phyloP scores from a whole-genome alignment of 2,329 filamentous ascomycete species.

The Penicillium sp. region DNA sequence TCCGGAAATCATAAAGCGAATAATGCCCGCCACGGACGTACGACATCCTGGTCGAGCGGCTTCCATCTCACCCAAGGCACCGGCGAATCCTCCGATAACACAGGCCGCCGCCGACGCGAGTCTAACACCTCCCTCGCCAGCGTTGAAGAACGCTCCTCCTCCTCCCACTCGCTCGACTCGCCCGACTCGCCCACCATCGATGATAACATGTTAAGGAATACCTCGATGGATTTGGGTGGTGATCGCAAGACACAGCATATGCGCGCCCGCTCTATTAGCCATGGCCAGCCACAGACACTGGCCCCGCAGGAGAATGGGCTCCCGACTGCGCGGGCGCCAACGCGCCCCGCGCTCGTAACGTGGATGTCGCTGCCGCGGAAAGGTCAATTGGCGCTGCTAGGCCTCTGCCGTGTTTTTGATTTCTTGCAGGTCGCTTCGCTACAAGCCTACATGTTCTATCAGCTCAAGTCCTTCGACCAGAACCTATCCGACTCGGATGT shows the following conservation, averaged over 20 bases:
- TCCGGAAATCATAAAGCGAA: constrained; percentile 24
- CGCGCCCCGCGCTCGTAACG: constrained; percentile 30
- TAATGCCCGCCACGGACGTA: constrained; percentile 35
- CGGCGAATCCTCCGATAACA: constrained; percentile 25
- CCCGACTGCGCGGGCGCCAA: constrained; percentile 8
- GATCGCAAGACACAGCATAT: constrained; percentile 21
- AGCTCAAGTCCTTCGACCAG: constrained; percentile 70
- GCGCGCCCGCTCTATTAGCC: constrained; percentile 27
- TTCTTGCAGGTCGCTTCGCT: constrained; percentile 40
- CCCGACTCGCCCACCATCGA: constrained; percentile 21
- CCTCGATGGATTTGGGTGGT: constrained; percentile 30
- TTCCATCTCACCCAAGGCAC: constrained; percentile 23
- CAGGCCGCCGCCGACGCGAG: constrained; percentile 31
- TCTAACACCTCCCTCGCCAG: constrained; percentile 32
- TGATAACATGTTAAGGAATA: constrained; percentile 28
- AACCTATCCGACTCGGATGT: constrained; percentile 58
- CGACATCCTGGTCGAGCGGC: constrained; percentile 35
- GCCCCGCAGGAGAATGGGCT: constrained; percentile 19
- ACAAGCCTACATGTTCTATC: constrained; percentile 76
- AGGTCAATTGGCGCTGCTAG: constrained; percentile 35
- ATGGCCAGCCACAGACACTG: constrained; percentile 23
- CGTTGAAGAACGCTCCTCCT: constrained; percentile 29
- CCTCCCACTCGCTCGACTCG: constrained; percentile 14
- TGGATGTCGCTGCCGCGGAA: constrained; percentile 41
- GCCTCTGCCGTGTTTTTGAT: constrained; percentile 40